Conservation (phyloP, 306 rosid species). For the Glycyrrhiza uralensis region DNA sequence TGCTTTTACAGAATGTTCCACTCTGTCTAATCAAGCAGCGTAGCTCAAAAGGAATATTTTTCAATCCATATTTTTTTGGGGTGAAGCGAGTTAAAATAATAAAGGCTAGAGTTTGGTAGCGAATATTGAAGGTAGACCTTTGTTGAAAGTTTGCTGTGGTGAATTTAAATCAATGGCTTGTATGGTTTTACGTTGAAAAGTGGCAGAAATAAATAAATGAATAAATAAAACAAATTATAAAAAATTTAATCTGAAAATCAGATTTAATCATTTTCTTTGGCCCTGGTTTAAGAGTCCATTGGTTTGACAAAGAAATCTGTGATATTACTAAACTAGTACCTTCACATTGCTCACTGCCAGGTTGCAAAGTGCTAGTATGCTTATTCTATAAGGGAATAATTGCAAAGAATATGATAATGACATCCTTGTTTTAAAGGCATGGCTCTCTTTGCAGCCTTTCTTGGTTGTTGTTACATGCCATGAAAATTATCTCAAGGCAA, state of each 20-base stretch:
- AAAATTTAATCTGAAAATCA: neutral
- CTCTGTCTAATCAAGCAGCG: neutral
- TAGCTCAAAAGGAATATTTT: neutral
- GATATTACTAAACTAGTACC: too few species aligned
- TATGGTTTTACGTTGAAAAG: neutral
- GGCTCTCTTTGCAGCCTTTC: constrained; percentile 10
- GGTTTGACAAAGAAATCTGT: too few species aligned
- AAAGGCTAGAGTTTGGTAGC: neutral
- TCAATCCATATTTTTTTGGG: neutral
- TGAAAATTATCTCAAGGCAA: neutral
- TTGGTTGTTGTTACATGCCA: constrained; percentile 21
- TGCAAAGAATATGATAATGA: constrained; percentile 7
- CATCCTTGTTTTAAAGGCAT: constrained; percentile 24
- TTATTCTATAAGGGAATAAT: neutral
- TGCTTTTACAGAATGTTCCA: neutral
- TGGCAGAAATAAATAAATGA: neutral
- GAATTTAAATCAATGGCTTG: neutral
- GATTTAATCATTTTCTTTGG: neutral
- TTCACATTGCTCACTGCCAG: neutral
- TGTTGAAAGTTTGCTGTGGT: neutral
- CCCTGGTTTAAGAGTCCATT: neutral
- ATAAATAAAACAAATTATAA: neutral
- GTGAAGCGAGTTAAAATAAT: neutral
- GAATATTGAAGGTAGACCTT: neutral
- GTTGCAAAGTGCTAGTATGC: neutral